Evolutionary conservation across 495 filamentous ascomycete species (phyloP).

Genomic region (Aspergillus saccharolyticus): DNA sequence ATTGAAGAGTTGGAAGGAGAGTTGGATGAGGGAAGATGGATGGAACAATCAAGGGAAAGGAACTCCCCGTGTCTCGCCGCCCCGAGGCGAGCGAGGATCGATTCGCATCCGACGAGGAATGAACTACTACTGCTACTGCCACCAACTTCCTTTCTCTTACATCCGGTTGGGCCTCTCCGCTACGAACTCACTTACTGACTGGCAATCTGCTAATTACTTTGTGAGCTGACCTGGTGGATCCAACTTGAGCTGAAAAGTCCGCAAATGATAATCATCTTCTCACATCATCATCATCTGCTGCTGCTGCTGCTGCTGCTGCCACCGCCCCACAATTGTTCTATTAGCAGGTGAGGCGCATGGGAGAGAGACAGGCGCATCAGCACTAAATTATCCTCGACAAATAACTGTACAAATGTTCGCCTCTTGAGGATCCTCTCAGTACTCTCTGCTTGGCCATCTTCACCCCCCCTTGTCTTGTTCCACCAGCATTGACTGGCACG

Average conservation of each 20-base stretch:
- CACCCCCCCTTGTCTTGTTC: background rate
- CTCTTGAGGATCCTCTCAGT: background rate
- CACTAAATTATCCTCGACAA: background rate
- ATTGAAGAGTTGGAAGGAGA: background rate
- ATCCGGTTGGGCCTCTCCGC: too few species aligned
- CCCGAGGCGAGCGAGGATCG: background rate
- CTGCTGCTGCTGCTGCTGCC: slow-evolving; percentile 3
- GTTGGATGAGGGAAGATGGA: background rate
- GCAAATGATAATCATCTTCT: background rate
- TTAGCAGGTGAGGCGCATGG: background rate
- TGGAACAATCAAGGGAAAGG: background rate
- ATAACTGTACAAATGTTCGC: background rate
- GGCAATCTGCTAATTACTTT: too few species aligned
- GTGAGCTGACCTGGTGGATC: background rate
- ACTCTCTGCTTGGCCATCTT: too few species aligned
- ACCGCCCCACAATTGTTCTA: slow-evolving; percentile 1
- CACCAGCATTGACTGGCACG: background rate
- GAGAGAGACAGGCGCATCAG: background rate
- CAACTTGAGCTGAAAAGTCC: background rate
- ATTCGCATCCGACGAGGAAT: background rate
- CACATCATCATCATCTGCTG: background rate
- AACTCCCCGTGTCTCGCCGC: background rate
- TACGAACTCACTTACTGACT: too few species aligned
- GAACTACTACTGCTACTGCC: background rate
- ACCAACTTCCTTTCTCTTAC: background rate